Evolutionary conservation across 139 green algal species (phyloP), one percentile per base, ranked within the genome.

Genomic region (Ulvella scutata): DNA sequence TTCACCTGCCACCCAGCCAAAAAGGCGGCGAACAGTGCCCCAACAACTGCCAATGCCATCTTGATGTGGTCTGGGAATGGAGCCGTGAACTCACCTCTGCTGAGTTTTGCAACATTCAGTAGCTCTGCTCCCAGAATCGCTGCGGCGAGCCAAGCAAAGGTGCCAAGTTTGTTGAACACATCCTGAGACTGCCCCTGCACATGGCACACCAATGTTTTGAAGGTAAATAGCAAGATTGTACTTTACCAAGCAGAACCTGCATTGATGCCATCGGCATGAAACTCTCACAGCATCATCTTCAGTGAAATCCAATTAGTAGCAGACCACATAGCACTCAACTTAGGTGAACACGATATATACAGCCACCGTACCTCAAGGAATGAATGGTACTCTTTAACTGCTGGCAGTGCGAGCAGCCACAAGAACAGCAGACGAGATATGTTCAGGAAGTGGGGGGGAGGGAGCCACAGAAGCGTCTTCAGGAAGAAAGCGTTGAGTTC

Each of bases 401-500:
- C 88, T 4, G 89, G 85, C 31, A 92, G 80, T 2, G 77, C 83
- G 43, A 90, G 72, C 6, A 84, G 29, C 35, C 86, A 88, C 72
- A 88, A 81, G 35, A 95, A 74, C 31, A 73, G 7, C 31, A 93
- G 87, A 43, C 88, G 82, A 75, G 84, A 84, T 3, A 87, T 92
- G 81, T 95, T 96, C 44, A 95, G 79, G 2, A 85, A 81, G 85
- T 96, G 89, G 61, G 75, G 75, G 44, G 92, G 90, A 9, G 92
- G 92, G 3, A 97, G 76, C 92, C 90, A 97, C 31, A 97, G 85
- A 21, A 89, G 73, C 72, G 83, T 90, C 82, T 97, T 97, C n/a
- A 97, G 82, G 80, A 97, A 97, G 82, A 97, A 97, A n/a, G 86
- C 80, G 61, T 96, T 93, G 20, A 97, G 74, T 76, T 97, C 87